Evolutionary conservation across 768 basidiomycete genomes (phyloP).

Genomic region (Chalciporus pseudorubinellus): DNA sequence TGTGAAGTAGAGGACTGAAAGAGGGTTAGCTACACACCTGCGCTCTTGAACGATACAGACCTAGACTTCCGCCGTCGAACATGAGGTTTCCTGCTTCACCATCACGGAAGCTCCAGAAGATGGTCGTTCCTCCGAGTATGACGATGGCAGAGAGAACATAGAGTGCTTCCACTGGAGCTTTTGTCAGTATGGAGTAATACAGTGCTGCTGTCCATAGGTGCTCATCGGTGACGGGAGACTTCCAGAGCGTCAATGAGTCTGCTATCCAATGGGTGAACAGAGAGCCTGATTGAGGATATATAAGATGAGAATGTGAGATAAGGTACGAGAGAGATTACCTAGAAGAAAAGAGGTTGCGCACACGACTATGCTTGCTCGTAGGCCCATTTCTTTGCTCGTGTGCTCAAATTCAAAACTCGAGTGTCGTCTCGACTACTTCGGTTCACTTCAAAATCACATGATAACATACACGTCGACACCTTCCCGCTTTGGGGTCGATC

Average conservation of each 20-base stretch:
- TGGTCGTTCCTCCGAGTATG: slow-evolving; percentile 58
- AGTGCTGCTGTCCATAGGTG: slow-evolving; percentile 79
- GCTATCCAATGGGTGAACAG: slow-evolving; percentile 91
- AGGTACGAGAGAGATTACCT: slow-evolving; percentile 41
- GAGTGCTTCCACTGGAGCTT: slow-evolving; percentile 53
- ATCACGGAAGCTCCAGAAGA: slow-evolving; percentile 77
- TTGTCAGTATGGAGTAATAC: slow-evolving; percentile 79
- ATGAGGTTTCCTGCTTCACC: slow-evolving; percentile 80
- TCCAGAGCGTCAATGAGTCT: slow-evolving; percentile 89
- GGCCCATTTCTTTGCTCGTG: slow-evolving; percentile 49
- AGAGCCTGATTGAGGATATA: slow-evolving; percentile 53
- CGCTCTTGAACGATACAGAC: slow-evolving; percentile 43
- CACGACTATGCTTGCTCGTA: slow-evolving; percentile 72
- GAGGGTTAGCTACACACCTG: not conserved
- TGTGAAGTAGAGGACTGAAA: slow-evolving; percentile 69
- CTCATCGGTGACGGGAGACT: slow-evolving; percentile 81
- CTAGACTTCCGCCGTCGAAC: slow-evolving; percentile 89
- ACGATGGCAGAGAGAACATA: slow-evolving; percentile 59
- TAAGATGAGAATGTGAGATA: not conserved
- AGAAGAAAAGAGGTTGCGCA: slow-evolving; percentile 79
- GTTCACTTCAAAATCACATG: slow-evolving; percentile 20
- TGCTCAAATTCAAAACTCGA: slow-evolving; percentile 3
- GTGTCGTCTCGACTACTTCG: not conserved
- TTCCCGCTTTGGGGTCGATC: not conserved
- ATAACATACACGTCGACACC: not conserved